Evolutionary conservation across 2,329 filamentous ascomycete genomes (phyloP).

Genomic region (Trichoderma afroharzianum): DNA sequence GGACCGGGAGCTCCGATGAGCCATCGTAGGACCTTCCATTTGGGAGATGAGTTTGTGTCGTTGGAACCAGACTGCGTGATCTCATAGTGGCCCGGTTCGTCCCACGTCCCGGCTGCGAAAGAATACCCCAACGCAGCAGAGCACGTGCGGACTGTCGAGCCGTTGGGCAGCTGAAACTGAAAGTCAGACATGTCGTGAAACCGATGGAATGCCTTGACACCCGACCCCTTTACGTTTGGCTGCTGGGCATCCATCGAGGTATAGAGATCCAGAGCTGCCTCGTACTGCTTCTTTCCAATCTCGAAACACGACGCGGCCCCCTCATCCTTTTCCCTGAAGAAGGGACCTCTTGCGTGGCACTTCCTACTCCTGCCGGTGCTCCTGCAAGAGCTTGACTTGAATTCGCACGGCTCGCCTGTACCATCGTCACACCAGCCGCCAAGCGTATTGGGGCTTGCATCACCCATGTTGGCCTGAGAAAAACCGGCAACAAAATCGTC

Average conservation of each 20-base stretch:
- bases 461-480: slow-evolving; percentile 85
- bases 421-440: slow-evolving; percentile 87
- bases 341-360: slow-evolving; percentile 69
- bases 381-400: slow-evolving; percentile 73
- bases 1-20: slow-evolving; percentile 65
- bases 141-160: slow-evolving; percentile 68
- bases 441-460: slow-evolving; percentile 79
- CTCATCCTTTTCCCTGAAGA: slow-evolving; percentile 62
- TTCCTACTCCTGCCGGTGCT: slow-evolving; percentile 59
- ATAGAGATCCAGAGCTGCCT: slow-evolving; percentile 51
- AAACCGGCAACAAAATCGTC: slow-evolving; percentile 81
- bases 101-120: slow-evolving; percentile 85
- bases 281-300: slow-evolving; percentile 65
- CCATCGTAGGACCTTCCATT: slow-evolving; percentile 73
- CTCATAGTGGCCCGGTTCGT: slow-evolving; percentile 84
- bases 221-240: slow-evolving; percentile 57
- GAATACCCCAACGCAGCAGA: slow-evolving; percentile 83
- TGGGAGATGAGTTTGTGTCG: slow-evolving; percentile 63
- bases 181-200: slow-evolving; percentile 76
- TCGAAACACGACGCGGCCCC: slow-evolving; percentile 74
- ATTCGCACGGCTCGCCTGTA: slow-evolving; percentile 63
- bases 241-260: slow-evolving; percentile 43
- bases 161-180: slow-evolving; percentile 68
- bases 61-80: slow-evolving; percentile 81
- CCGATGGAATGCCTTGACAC: slow-evolving; percentile 74